Base-by-base conservation (phyloP, 1,284 basidiomycete genomes). In the Tilletia setariae region DNA sequence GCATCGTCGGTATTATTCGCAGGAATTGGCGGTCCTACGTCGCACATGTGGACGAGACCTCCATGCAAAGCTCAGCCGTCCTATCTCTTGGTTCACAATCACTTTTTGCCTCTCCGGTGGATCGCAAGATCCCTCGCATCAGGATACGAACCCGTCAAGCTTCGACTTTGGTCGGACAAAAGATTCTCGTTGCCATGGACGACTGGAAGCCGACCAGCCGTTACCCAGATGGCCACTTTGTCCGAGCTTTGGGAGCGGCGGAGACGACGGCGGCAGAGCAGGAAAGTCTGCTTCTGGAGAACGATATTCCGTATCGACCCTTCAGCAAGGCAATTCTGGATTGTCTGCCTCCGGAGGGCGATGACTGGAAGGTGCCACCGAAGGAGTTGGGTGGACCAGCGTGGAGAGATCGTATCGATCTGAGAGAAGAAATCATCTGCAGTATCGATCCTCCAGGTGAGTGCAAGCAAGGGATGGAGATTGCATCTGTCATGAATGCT, bases 151-250 rank as follows among this genome's bases (percentile, higher is more conserved):
- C 95, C 0, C 90, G 96, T 2, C 96, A 99, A 85, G 94, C 94
- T 0, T 90, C 93, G 0, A 84, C 88, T 0, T 88, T 99, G 11
- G 83, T 97, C 21, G 89, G 90, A 32, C 94, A 98, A 83, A 98
- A 99, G 84, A 95, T 99, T 73, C 87, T 98, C 21, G 92, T 98
- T 51, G 90, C 92, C 0, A 93, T 98, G 78, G 96, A 98, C 82
- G 86, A 89, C 56, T 99, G 96, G 96, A 89, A 92, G 40, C 83
- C 86, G 30, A 88, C 89, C 42, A 94, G 91, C 1, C 88, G 93
- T 28, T 98, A 98, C 80, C 96, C 96, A 0, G 94, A 98, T 76
- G 96, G 96, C 0, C 96, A 99, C 83, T 94, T 99, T 79, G 93
- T 98, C 15, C 89, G 95, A 53, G 90, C 93, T 0, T 86, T 99